These are phyloP conservation scores for Cubamyces lactineus DNA, from an alignment of 768 basidiomycete genomes.

Conservation along the genomic window DNA sequence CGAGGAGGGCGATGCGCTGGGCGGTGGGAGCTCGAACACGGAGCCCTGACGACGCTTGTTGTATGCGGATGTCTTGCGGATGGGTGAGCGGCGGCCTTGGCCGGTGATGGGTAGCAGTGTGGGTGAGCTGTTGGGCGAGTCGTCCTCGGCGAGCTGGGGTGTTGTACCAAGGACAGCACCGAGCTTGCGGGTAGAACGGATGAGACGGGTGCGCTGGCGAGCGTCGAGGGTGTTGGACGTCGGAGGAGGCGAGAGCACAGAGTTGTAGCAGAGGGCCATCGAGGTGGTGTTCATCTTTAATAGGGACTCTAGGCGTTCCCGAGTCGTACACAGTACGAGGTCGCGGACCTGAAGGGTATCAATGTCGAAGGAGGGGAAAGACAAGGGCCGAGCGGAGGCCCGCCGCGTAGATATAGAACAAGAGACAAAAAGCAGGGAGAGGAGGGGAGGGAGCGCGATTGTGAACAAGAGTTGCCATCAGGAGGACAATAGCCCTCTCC, in stretches of 20 bases:
- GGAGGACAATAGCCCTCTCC: not conserved
- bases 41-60: constrained; percentile 24
- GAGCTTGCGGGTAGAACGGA: constrained; percentile 63
- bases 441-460: not conserved
- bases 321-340: constrained; percentile 1
- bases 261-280: not conserved
- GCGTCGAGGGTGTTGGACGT: constrained; percentile 60
- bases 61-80: constrained; percentile 7
- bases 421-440: not conserved
- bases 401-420: constrained; percentile 5
- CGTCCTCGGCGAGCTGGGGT: constrained; percentile 54
- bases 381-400: not conserved
- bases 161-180: constrained; percentile 58
- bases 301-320: too few relatives aligned
- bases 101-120: constrained; percentile 11
- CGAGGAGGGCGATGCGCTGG: constrained; percentile 1
- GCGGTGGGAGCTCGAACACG: constrained; percentile 14
- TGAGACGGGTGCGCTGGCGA: constrained; percentile 53
- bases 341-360: not conserved
- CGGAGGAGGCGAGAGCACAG: constrained; percentile 45
- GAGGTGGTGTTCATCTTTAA: too few relatives aligned
- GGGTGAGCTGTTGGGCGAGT: not conserved
- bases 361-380: not conserved
- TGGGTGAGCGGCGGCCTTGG: constrained; percentile 2
- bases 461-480: constrained; percentile 1